phyloP scores from a whole-genome alignment of 441 rosid species.

The Pelargonium cotyledonis region DNA sequence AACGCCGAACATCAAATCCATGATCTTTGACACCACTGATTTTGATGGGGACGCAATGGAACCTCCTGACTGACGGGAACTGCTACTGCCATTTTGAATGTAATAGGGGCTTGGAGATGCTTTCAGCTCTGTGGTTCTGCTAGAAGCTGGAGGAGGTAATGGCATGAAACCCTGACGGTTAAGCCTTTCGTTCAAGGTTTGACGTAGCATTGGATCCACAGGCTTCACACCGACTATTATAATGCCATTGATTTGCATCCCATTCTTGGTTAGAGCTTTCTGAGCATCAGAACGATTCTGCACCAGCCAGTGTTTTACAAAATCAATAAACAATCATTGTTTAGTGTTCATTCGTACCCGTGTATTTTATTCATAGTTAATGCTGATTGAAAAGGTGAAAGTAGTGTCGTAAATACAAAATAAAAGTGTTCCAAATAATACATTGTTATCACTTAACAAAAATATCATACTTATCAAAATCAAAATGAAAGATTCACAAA shows the following conservation, averaged over 20 bases:
- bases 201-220: slow-evolving; percentile 70
- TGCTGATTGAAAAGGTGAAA: neutral
- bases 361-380: too few relatives aligned
- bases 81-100: slow-evolving; percentile 56
- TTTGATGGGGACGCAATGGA: slow-evolving; percentile 77
- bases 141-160: slow-evolving; percentile 44
- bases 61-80: slow-evolving; percentile 49
- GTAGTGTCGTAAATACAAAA: too few relatives aligned
- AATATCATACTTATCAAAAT: neutral
- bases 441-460: neutral
- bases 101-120: slow-evolving; percentile 45
- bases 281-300: slow-evolving; percentile 86
- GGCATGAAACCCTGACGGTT: slow-evolving; percentile 82
- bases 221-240: slow-evolving; percentile 82
- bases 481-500: slow-evolving; percentile 23
- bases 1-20: slow-evolving; percentile 78
- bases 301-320: slow-evolving; percentile 15
- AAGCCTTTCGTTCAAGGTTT: slow-evolving; percentile 60
- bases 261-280: slow-evolving; percentile 83
- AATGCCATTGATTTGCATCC: slow-evolving; percentile 71
- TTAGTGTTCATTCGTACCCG: too few relatives aligned
- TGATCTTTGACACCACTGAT: slow-evolving; percentile 68
- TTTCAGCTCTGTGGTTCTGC: slow-evolving; percentile 41
- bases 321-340: neutral
- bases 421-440: too few relatives aligned